Evolutionary conservation across 805 yeast genomes (phyloP), one percentile per base, ranked within the genome.

Genomic region (Pichia californica): DNA sequence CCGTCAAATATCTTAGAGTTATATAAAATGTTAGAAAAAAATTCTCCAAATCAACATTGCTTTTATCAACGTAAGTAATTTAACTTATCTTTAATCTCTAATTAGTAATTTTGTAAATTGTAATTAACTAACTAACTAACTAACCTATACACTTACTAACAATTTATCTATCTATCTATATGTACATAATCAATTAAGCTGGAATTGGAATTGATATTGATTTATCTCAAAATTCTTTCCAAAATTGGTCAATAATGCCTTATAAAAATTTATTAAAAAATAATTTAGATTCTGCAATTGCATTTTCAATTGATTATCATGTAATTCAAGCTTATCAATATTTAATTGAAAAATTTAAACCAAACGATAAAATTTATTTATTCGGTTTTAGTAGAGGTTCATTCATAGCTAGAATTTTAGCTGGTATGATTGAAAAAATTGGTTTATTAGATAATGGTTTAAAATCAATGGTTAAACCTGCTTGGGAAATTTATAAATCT

Each of bases 311-410:
- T 30, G 80, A 74, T 47, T 58, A 62, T 9, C 86, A 81, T 52
- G 77, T 81, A 15, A 66, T 71, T 18, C 70, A 74, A 13, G 85
- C 83, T 1, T 80, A 79, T 53, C 57, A 59, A 9, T 79, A 70
- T 50, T 58, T 80, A 31, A 70, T 77, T 69, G 60, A 63, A 30
- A 65, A 66, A 51, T 79, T 76, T 50, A 58, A 61, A 32, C 53
- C 56, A 1, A 80, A 79, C 0, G 84, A 78, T 52, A 64, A 59
- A 40, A 70, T 81, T 13, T 75, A 61, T 47, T 58, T 81, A 52
- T 74, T 79, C 64, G 86, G 87, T 0, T 79, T 77, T 36, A 59
- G 64, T 40, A 66, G 88, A 25, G 88, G 88, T 10, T 81, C 85
- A 5, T 79, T 79, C 53, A 68, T 77, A 5, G 85, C 84, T 0